These are phyloP conservation scores for Exophiala aquamarina DNA, from an alignment of 2,329 filamentous ascomycete genomes.

Conservation along the genomic window DNA sequence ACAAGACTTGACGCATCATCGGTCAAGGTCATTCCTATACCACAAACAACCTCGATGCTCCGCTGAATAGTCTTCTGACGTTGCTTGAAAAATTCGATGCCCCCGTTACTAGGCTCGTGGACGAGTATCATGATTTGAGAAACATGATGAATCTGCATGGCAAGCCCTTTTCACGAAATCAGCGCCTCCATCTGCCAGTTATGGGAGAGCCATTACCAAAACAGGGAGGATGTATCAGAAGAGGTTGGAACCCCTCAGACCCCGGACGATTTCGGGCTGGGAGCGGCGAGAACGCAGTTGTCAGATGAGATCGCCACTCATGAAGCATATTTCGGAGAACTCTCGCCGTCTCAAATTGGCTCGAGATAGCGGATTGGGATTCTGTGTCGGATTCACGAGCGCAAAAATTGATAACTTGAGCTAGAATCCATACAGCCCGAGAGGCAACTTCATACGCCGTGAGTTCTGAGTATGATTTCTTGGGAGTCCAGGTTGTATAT, in stretches of 20 bases:
- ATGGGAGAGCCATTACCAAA: conserved; percentile 21
- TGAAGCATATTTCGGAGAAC: conserved; percentile 25
- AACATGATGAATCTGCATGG: conserved; percentile 3
- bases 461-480: conserved; percentile 48
- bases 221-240: conserved; percentile 30
- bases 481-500: conserved; percentile 60
- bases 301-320: conserved; percentile 30
- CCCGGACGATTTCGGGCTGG: conserved; percentile 15
- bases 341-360: too few species aligned
- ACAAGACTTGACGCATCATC: conserved; percentile 20
- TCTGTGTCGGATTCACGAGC: conserved; percentile 2
- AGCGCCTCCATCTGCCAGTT: background rate
- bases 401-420: conserved; percentile 35
- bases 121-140: background rate
- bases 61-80: background rate
- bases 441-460: conserved; percentile 56
- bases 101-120: background rate
- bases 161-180: background rate
- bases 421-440: conserved; percentile 55
- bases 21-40: conserved; percentile 29
- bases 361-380: too few species aligned
- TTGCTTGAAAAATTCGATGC: background rate
- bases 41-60: conserved; percentile 30
- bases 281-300: conserved; percentile 30
- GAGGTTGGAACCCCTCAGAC: conserved; percentile 20